Evolutionary conservation across 768 basidiomycete species (phyloP).

Genomic region (Rhodosporidiobolus odoratus): DNA sequence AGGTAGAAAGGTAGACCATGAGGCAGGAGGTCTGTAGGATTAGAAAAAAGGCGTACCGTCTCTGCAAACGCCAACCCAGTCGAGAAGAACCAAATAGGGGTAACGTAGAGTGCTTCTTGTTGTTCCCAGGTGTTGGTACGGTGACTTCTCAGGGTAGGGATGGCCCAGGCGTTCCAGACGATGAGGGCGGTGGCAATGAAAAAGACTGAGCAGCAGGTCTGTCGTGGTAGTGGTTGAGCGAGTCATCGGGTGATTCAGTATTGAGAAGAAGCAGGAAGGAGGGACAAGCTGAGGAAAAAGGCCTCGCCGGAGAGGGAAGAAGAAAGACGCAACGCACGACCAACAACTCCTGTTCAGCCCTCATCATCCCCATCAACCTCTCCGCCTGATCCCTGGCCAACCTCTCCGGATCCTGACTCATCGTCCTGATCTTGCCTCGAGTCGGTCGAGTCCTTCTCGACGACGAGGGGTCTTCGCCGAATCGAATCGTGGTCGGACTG

Average conservation of each 20-base stretch:
- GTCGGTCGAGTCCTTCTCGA: neutral
- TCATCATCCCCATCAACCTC: neutral
- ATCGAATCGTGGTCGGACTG: neutral
- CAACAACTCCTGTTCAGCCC: neutral
- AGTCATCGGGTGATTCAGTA: too few species aligned
- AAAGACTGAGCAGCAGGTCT: neutral
- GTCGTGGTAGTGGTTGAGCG: too few species aligned
- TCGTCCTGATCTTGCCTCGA: neutral
- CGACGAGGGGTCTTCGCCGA: neutral
- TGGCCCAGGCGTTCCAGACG: neutral
- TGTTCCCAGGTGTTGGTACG: neutral
- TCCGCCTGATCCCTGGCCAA: neutral
- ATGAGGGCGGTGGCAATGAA: neutral
- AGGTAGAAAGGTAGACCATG: neutral
- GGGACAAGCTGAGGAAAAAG: neutral
- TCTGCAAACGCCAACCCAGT: neutral
- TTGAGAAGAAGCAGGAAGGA: neutral
- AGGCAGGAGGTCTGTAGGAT: neutral
- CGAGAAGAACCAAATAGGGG: neutral
- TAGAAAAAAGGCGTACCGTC: neutral
- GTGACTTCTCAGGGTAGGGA: neutral
- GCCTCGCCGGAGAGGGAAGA: neutral
- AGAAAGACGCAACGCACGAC: neutral
- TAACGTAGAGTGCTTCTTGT: neutral
- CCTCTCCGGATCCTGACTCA: neutral